Evolutionary conservation across 1,284 basidiomycete genomes (phyloP), one percentile per base, ranked within the genome.

Genomic region (Leccinum ambiguum): DNA sequence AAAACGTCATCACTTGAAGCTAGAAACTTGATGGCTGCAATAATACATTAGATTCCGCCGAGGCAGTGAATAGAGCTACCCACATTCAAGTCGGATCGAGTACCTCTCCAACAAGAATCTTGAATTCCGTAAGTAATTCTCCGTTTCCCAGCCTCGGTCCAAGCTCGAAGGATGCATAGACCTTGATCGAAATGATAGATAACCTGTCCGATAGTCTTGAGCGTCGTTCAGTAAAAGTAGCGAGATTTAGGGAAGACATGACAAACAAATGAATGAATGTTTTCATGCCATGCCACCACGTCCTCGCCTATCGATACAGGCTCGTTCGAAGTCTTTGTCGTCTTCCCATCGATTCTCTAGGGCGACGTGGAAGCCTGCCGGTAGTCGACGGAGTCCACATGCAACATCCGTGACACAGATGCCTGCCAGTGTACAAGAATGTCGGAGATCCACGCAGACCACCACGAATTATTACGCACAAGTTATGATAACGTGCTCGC

Each of bases 371-470:
- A 30, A 30, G 26, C 30, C 56, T 30, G 30, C 30, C 16, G 56
- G 56, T 33, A 58, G 23, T 57, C 56, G 56, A 58, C 56, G 56
- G 16, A 33, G 23, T n/a, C 30, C 57, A 36, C 16, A 36, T 18
- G n/a, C 26, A 33, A 58, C n/a, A 36, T 58, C 30, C n/a, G 57
- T 58, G 16, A 4, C 57, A 36, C n/a, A 18, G 10, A 58, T 58
- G n/a, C 26, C 57, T 50, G 18, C 48, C 48, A 50, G 48, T 58
- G 57, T 18, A 36, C n/a, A 58, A 58, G n/a, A 33, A 58, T n/a
- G 57, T 36, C n/a, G 26, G 30, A 7, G n/a, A n/a, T 58, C 13
- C 4, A 26, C 23, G 21, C 21, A 26, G 21, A 56, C n/a, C 54
- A 26, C 26, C 14, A 16, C 23, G 8, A 30, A 23, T 26, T 9